Conservation (phyloP, 148 eudicot species). For the Fagopyrum tataricum region DNA sequence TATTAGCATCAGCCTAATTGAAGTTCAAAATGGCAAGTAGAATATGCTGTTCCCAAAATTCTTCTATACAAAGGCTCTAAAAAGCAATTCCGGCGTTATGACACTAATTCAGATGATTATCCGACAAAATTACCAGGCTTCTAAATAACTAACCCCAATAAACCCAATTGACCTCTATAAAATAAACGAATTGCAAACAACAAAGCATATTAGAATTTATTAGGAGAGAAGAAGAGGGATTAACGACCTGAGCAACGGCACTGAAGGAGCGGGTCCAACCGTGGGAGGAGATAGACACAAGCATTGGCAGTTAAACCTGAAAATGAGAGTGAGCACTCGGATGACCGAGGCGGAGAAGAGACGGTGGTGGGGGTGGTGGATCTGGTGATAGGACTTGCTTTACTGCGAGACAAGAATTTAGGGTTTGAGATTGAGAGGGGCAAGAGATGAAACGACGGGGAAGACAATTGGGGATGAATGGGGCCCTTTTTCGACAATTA, state of each 20-base stretch:
- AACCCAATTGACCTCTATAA: neutral
- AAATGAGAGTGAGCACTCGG: neutral
- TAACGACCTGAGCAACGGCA: neutral
- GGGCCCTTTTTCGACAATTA: neutral
- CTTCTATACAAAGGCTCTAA: neutral
- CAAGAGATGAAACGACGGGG: neutral
- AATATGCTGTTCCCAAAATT: neutral
- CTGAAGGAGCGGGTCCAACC: neutral
- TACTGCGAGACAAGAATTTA: neutral
- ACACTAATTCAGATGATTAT: neutral
- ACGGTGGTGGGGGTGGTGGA: neutral
- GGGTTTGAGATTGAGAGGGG: neutral
- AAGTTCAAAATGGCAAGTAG: neutral
- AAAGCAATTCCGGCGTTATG: neutral
- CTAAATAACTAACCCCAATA: neutral
- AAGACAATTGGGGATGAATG: neutral
- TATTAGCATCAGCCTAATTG: neutral
- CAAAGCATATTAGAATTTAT: neutral
- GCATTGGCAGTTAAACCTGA: neutral
- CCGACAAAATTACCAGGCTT: neutral
- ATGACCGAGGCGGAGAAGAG: neutral
- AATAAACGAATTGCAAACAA: neutral
- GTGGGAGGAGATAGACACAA: neutral
- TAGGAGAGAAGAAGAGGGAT: neutral
- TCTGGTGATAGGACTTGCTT: neutral